These are phyloP conservation scores for Rhodotorula paludigena DNA, from an alignment of 768 basidiomycete genomes.

Conservation along the genomic window DNA sequence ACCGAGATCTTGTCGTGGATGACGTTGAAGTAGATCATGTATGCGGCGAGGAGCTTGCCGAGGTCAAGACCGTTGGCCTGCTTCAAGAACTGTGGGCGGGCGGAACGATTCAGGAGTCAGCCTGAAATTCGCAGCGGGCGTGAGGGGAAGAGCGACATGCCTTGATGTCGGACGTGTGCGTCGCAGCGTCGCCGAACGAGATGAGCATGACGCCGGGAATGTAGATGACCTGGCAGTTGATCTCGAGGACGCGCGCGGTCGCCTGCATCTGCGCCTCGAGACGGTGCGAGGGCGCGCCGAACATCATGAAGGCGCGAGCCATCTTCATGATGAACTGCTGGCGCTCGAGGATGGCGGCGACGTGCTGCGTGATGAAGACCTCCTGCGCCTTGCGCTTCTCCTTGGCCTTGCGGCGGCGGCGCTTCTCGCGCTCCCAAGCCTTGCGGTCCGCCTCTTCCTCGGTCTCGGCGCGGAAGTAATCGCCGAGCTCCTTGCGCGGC, in stretches of 20 bases:
- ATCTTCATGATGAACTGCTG: conserved; percentile 54
- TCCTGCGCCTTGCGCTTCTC: conserved; percentile 65
- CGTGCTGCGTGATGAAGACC: conserved; percentile 59
- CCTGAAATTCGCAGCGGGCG: conserved; percentile 63
- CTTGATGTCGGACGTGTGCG: conserved; percentile 75
- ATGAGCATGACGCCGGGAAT: conserved; percentile 62
- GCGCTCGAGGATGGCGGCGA: conserved; percentile 42
- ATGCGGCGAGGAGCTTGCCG: conserved; percentile 58
- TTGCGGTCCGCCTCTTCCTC: conserved; percentile 45
- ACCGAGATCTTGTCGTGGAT: conserved; percentile 73
- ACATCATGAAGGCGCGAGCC: conserved; percentile 53
- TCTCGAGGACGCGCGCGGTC: conserved; percentile 53
- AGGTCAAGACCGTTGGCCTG: conserved; percentile 59
- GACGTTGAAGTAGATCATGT: conserved; percentile 41
- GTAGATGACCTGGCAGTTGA: conserved; percentile 52
- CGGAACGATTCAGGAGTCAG: background rate
- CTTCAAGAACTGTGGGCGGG: conserved; percentile 41
- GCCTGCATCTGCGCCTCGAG: conserved; percentile 54
- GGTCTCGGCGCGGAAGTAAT: conserved; percentile 44
- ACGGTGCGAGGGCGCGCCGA: conserved; percentile 53
- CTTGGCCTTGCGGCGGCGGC: conserved; percentile 48
- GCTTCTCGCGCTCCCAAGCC: conserved; percentile 51
- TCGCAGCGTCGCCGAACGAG: conserved; percentile 72
- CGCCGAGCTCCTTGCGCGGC: conserved; percentile 40
- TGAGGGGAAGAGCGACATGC: conserved; percentile 43